A percentile compares a stretch with the other conserved stretches of the same genome.
These are phyloP conservation scores for Phytophthora vignae DNA, from an alignment of 352 stramenopile species.

Conservation along the genomic window DNA sequence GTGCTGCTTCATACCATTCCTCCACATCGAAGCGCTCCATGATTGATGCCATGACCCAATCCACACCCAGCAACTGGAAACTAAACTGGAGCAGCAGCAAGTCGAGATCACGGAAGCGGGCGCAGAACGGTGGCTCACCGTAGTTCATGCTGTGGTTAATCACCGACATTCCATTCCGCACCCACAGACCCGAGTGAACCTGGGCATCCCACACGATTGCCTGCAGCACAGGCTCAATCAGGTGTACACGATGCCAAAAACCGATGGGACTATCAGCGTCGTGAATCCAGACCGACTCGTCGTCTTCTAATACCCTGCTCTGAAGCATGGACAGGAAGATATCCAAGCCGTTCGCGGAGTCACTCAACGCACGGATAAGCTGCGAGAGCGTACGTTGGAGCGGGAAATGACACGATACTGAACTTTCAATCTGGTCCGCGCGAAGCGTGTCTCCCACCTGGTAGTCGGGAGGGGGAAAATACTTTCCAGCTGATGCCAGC, in stretches of 20 bases:
- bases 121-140: conserved; percentile 87
- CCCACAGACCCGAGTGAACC: conserved; percentile 85
- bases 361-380: conserved; percentile 73
- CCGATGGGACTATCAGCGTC: conserved; percentile 62
- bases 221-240: conserved; percentile 82
- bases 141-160: conserved; percentile 93
- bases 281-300: conserved; percentile 68
- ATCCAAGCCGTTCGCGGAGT: conserved; percentile 61
- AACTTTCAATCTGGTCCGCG: conserved; percentile 63
- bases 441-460: conserved; percentile 62
- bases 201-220: conserved; percentile 90
- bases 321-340: conserved; percentile 68
- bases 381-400: conserved; percentile 81
- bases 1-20: conserved; percentile 61
- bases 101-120: conserved; percentile 85
- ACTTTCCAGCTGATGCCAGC: conserved; percentile 76
- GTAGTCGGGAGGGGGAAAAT: conserved; percentile 76
- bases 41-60: conserved; percentile 84
- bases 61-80: conserved; percentile 73
- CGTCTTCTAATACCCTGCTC: conserved; percentile 28
- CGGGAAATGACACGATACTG: conserved; percentile 83
- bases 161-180: conserved; percentile 85
- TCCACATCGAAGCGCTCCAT: conserved; percentile 73
- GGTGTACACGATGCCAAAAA: conserved; percentile 84
- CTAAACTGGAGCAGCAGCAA: conserved; percentile 84